phyloP scores from a whole-genome alignment of 2,329 filamentous ascomycete genomes.

The Calonectria ilicicola region DNA sequence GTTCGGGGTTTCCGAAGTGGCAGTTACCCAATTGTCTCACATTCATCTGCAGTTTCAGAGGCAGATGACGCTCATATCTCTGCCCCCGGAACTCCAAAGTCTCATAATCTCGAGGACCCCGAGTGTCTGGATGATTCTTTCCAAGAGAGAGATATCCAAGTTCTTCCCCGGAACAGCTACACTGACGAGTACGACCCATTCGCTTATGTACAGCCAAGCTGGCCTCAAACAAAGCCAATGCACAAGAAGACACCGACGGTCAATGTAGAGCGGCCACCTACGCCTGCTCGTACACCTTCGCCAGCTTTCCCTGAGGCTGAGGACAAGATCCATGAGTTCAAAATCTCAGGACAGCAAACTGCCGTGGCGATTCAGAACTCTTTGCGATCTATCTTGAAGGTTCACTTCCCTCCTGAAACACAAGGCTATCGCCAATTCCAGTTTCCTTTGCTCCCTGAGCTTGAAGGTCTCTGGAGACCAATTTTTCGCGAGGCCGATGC shows the following conservation, averaged over 20 bases:
- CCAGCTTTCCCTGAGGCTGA: constrained; percentile 46
- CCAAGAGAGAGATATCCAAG: constrained; percentile 26
- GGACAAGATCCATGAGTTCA: constrained; percentile 60
- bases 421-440: constrained; percentile 61
- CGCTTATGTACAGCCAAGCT: constrained; percentile 47
- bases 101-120: constrained; percentile 25
- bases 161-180: constrained; percentile 26
- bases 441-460: constrained; percentile 61
- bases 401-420: constrained; percentile 62
- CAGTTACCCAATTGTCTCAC: constrained; percentile 41
- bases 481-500: constrained; percentile 57
- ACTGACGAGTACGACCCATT: constrained; percentile 62
- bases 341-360: constrained; percentile 55
- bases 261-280: constrained; percentile 52
- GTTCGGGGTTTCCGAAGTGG: constrained; percentile 57
- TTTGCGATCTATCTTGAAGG: constrained; percentile 63
- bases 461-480: constrained; percentile 65
- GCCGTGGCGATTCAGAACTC: constrained; percentile 69
- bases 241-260: constrained; percentile 35
- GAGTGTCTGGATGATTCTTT: constrained; percentile 24
- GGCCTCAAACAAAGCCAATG: constrained; percentile 37
- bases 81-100: constrained; percentile 43
- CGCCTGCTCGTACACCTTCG: constrained; percentile 57
- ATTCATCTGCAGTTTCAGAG: constrained; percentile 38
- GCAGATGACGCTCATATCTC: constrained; percentile 32